Evolutionary conservation across 345 rosid species (phyloP).

Genomic region (Triadica sebifera): DNA sequence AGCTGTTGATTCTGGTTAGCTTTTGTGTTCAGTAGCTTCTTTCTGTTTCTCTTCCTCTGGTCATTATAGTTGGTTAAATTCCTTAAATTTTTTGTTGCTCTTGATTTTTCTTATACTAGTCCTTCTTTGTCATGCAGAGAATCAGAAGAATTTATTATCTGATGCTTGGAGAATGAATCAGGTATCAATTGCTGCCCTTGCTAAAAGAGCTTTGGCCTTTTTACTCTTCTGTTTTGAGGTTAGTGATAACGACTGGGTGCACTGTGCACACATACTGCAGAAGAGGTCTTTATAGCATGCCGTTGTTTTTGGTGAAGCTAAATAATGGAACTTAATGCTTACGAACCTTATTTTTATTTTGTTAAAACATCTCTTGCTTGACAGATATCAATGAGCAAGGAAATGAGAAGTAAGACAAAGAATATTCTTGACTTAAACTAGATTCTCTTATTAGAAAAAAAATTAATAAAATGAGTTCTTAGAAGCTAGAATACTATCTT

Average conservation of each 20-base stretch:
- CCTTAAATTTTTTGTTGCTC: not conserved
- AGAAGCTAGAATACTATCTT: not conserved
- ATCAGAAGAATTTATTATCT: conserved; percentile 83
- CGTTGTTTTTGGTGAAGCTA: not conserved
- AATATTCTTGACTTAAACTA: too few relatives aligned
- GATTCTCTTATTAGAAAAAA: not conserved
- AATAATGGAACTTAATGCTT: not conserved
- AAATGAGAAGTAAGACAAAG: not conserved
- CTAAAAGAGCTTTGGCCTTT: not conserved
- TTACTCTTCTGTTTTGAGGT: not conserved
- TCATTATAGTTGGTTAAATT: not conserved
- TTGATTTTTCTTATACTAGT: not conserved
- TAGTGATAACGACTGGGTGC: not conserved
- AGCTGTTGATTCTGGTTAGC: conserved; percentile 93
- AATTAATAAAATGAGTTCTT: not conserved
- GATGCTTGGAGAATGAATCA: conserved; percentile 82
- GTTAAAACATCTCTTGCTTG: not conserved
- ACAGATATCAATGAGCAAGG: not conserved
- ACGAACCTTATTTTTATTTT: not conserved
- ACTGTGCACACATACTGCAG: not conserved
- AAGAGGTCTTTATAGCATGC: not conserved
- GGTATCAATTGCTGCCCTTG: conserved; percentile 39
- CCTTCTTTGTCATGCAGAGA: conserved; percentile 47
- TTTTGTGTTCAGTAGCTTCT: not conserved
- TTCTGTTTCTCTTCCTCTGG: not conserved